A percentile compares a stretch with the other conserved stretches of the same genome.
Evolutionary conservation across 352 stramenopile genomes (phyloP).

Genomic region (Globisporangium barbulae): DNA sequence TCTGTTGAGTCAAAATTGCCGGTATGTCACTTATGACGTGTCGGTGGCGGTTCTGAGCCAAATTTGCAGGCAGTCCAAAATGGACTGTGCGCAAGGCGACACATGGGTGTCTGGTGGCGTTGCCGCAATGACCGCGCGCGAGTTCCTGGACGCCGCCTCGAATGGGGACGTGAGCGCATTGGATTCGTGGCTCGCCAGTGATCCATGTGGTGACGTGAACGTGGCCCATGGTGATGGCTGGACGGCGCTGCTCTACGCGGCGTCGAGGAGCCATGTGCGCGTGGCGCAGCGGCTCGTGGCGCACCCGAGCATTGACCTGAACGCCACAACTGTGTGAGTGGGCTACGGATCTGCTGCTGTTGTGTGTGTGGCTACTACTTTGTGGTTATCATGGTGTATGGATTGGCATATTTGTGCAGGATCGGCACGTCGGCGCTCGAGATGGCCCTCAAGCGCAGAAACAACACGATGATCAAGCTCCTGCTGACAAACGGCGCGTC

Average conservation of each 20-base stretch:
- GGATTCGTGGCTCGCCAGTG: conserved; percentile 31
- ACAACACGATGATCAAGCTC: conserved; percentile 37
- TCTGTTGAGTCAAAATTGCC: background rate
- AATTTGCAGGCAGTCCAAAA: background rate
- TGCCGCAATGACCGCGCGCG: conserved; percentile 9
- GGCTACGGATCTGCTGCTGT: background rate
- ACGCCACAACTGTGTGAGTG: conserved; percentile 48
- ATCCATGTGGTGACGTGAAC: conserved; percentile 41
- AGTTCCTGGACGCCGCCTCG: conserved; percentile 52
- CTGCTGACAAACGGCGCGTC: conserved; percentile 53
- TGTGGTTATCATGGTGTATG: background rate
- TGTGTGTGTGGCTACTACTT: background rate
- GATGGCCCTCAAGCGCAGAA: conserved; percentile 44
- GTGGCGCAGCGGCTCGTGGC: conserved; percentile 41
- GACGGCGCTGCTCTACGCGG: conserved; percentile 69
- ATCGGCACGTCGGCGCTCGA: conserved; percentile 51
- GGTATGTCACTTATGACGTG: background rate
- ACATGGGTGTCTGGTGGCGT: background rate
- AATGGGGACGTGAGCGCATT: conserved; percentile 34
- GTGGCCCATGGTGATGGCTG: conserved; percentile 53
- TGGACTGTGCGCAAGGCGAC: background rate
- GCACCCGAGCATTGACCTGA: conserved; percentile 40
- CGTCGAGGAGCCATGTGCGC: conserved; percentile 40
- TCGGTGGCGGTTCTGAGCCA: background rate
- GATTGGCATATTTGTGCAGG: conserved; percentile 17